phyloP scores from a whole-genome alignment of 2,329 filamentous ascomycete species.

The Hysterium pulicare region DNA sequence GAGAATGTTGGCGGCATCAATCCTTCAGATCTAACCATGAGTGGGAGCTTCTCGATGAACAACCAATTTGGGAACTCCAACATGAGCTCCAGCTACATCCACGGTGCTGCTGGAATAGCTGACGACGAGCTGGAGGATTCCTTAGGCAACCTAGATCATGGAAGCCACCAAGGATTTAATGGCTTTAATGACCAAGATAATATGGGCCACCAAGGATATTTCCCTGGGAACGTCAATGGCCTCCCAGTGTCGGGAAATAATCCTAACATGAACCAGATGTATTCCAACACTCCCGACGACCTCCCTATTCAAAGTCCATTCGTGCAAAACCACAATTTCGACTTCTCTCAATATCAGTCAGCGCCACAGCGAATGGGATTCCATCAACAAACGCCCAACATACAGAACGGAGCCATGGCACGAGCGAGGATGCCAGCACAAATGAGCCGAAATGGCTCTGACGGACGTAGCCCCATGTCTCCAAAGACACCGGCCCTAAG shows the following conservation, averaged over 20 bases:
- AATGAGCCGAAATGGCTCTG: conserved; percentile 62
- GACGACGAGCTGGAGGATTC: conserved; percentile 84
- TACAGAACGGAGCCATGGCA: conserved; percentile 28
- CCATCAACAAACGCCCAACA: conserved; percentile 16
- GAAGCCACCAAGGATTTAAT: conserved; percentile 36
- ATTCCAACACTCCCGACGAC: conserved; percentile 87
- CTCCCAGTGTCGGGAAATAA: conserved; percentile 58
- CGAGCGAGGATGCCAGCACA: conserved; percentile 34
- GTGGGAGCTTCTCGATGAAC: conserved; percentile 52
- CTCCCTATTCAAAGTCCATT: conserved; percentile 91
- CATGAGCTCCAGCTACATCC: conserved; percentile 69
- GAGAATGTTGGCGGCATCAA: conserved; percentile 57
- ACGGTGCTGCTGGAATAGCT: conserved; percentile 72
- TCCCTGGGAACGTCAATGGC: conserved; percentile 29
- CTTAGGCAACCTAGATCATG: conserved; percentile 54
- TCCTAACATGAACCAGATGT: conserved; percentile 69
- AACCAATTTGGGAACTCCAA: conserved; percentile 58
- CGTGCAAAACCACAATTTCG: conserved; percentile 65
- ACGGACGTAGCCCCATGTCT: conserved; percentile 75
- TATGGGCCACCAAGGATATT: conserved; percentile 53
- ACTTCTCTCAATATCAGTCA: conserved; percentile 70
- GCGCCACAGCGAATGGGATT: conserved; percentile 55
- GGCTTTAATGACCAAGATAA: conserved; percentile 57
- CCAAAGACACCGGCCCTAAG: conserved; percentile 79
- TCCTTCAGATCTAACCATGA: conserved; percentile 79